These are phyloP conservation scores for Coniferiporia weirii DNA, from an alignment of 1,284 basidiomycete genomes.

Conservation along the genomic window DNA sequence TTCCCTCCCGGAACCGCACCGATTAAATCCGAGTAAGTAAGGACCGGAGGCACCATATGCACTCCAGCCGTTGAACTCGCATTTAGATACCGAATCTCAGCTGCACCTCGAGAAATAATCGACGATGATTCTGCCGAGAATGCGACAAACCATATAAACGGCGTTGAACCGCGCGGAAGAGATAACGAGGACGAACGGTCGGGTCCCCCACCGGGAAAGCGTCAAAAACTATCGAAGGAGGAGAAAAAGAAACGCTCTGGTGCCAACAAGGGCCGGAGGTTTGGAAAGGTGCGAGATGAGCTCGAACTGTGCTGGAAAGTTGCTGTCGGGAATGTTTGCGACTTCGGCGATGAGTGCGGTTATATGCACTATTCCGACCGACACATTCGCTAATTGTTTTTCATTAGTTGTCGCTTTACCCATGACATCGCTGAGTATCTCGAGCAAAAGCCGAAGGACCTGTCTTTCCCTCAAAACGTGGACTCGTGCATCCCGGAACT, in stretches of 20 bases:
- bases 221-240: constrained; percentile 46
- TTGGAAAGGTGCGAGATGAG: constrained; percentile 68
- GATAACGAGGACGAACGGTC: constrained; percentile 26
- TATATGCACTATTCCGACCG: not conserved
- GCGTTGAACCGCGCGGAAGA: constrained; percentile 24
- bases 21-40: constrained; percentile 67
- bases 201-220: constrained; percentile 29
- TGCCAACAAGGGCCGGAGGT: constrained; percentile 73
- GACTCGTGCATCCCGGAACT: constrained; percentile 35
- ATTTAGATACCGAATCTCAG: constrained; percentile 54
- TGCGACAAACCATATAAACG: constrained; percentile 36
- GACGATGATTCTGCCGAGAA: constrained; percentile 81
- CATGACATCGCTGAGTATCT: constrained; percentile 82
- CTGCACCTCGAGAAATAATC: constrained; percentile 33
- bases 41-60: not conserved
- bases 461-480: constrained; percentile 46
- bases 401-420: constrained; percentile 67
- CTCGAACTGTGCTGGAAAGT: constrained; percentile 72
- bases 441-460: constrained; percentile 67
- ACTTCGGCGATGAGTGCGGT: constrained; percentile 57
- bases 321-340: constrained; percentile 59
- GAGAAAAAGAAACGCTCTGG: constrained; percentile 72
- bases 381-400: not conserved
- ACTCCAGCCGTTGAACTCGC: not conserved
- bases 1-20: constrained; percentile 57